Percentiles rank a stretch among this genome's conserved stretches.
Conservation (phyloP, 2,329 filamentous ascomycete genomes). For the Colletotrichum noveboracense region DNA sequence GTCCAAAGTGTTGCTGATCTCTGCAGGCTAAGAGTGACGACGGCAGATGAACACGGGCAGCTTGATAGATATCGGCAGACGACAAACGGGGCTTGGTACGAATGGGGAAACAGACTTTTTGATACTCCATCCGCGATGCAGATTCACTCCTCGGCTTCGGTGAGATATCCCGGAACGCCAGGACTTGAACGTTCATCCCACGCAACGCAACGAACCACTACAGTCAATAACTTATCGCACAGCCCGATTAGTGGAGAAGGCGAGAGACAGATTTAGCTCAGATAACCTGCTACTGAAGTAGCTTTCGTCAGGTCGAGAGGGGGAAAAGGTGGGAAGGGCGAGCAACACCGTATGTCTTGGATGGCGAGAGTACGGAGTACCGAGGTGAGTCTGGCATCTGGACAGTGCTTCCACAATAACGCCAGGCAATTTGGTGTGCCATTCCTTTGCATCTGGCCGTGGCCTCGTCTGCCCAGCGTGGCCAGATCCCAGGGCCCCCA, state of each 20-base stretch:
- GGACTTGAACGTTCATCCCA: neutral
- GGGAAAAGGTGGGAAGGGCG: neutral
- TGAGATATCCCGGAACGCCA: neutral
- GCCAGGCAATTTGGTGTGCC: neutral
- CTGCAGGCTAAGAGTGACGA: neutral
- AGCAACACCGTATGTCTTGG: constrained; percentile 15
- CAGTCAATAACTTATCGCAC: constrained; percentile 13
- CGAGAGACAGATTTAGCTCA: constrained; percentile 9
- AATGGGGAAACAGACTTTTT: constrained; percentile 4
- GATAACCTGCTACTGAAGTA: neutral
- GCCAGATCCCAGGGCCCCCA: neutral
- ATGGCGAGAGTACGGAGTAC: constrained; percentile 1
- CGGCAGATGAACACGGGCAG: neutral
- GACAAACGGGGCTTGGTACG: neutral
- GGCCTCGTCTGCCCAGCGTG: neutral
- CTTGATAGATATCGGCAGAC: neutral
- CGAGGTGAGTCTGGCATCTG: neutral
- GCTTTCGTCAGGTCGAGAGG: neutral
- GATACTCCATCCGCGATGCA: neutral
- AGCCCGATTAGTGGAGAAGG: constrained; percentile 11
- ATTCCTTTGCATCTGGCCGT: neutral
- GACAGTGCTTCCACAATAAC: neutral
- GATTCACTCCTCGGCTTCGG: neutral
- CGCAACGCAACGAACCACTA: constrained; percentile 14
- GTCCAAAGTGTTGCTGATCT: neutral